Conservation (phyloP, 106 monocot genomes). For the Dioscorea zingiberensis region DNA sequence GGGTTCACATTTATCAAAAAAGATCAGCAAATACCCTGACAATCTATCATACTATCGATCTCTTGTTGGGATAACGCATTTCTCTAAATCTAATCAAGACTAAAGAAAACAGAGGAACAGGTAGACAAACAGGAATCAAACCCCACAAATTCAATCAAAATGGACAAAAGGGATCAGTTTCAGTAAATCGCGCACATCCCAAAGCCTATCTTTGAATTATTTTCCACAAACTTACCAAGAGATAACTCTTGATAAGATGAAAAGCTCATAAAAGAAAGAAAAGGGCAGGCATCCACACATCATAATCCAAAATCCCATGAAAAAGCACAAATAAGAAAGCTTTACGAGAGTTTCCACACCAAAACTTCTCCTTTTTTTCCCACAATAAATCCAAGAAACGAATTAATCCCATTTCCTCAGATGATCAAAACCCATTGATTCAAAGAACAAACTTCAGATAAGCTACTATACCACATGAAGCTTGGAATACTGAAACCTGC, state of each 20-base stretch:
- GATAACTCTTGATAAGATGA: not conserved
- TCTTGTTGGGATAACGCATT: too few species aligned
- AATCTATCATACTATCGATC: not conserved
- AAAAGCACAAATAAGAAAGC: not conserved
- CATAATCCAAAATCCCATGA: not conserved
- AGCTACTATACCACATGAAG: conserved; percentile 23
- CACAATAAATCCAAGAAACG: not conserved
- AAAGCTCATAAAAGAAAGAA: not conserved
- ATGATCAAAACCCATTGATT: not conserved
- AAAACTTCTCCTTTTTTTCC: not conserved
- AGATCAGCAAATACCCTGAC: not conserved
- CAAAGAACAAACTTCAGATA: not conserved
- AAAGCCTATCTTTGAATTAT: not conserved
- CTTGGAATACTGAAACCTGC: conserved; percentile 36
- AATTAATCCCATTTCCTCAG: not conserved
- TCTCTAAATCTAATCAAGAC: not conserved
- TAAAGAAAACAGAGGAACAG: not conserved
- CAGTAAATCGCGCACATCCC: not conserved
- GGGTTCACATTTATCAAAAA: too few species aligned
- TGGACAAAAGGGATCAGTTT: too few species aligned
- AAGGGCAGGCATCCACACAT: not conserved
- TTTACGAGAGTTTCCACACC: not conserved
- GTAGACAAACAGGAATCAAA: not conserved
- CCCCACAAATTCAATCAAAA: too few species aligned
- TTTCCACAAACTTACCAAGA: not conserved